phyloP scores from a whole-genome alignment of 73 alveolate species.

The Symbiodinium pilosum region DNA sequence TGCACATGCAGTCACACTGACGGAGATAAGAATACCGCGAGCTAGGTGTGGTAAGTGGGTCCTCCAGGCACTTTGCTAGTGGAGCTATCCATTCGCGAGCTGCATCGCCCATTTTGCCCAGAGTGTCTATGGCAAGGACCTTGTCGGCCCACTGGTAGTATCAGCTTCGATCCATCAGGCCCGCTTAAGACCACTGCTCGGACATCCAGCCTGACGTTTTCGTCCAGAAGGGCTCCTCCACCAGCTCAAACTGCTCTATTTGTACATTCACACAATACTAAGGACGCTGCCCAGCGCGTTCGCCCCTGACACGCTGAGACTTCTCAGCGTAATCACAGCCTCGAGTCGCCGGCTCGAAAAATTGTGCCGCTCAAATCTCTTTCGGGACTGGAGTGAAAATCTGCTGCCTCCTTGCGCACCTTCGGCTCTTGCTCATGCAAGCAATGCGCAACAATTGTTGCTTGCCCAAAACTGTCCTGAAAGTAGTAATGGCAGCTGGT shows the following conservation, averaged over 20 bases:
- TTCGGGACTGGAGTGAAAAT: too few species aligned
- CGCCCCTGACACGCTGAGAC: constrained; percentile 43
- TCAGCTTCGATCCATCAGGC: too few species aligned
- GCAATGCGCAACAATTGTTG: constrained; percentile 38
- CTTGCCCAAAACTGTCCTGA: constrained; percentile 62
- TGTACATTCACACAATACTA: neutral
- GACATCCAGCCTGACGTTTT: neutral
- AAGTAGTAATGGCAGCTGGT: too few species aligned
- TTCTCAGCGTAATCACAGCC: constrained; percentile 49
- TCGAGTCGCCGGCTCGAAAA: too few species aligned
- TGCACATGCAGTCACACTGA: too few species aligned
- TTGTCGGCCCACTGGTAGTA: too few species aligned
- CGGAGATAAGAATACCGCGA: too few species aligned
- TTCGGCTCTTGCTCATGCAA: constrained; percentile 61
- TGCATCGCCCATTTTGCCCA: constrained; percentile 51
- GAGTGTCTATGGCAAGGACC: constrained; percentile 59
- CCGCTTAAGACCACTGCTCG: neutral
- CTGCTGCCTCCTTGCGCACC: constrained; percentile 60
- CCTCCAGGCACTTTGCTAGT: constrained; percentile 75
- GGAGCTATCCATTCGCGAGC: constrained; percentile 56
- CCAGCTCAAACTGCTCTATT: too few species aligned
- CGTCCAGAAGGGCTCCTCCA: neutral
- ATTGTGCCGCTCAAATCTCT: too few species aligned
- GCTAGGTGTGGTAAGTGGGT: too few species aligned
- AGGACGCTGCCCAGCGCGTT: constrained; percentile 14